These are phyloP conservation scores for Xylariaceae sp. DNA, from an alignment of 2,329 filamentous ascomycete genomes.

Conservation along the genomic window DNA sequence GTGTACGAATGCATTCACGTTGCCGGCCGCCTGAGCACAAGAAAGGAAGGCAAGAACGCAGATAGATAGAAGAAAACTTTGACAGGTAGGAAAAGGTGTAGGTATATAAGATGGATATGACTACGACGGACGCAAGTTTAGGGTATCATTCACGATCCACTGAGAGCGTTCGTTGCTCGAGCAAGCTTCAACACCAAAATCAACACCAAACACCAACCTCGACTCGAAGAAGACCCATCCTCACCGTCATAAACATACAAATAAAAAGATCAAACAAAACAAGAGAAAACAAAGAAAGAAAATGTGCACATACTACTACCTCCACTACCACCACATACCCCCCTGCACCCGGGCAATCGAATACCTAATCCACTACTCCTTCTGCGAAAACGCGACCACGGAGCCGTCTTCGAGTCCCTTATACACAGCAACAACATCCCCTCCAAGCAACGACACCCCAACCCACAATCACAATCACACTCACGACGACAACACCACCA, in stretches of 20 bases:
- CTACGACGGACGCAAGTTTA: too few species aligned
- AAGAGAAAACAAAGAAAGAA: not conserved
- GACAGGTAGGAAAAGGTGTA: too few species aligned
- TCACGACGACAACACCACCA: constrained; percentile 15
- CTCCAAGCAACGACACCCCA: constrained; percentile 1
- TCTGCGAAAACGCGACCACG: constrained; percentile 36
- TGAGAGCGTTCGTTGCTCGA: too few species aligned
- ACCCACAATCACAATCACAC: not conserved
- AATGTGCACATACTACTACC: constrained; percentile 49
- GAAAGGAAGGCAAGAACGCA: too few species aligned
- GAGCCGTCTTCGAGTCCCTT: constrained; percentile 15
- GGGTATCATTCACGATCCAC: too few species aligned
- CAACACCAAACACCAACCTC: too few species aligned
- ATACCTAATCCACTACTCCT: constrained; percentile 40
- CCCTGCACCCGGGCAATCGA: constrained; percentile 40
- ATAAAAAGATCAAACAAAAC: not conserved
- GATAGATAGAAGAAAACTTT: too few species aligned
- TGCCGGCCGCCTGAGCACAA: too few species aligned
- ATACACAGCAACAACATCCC: not conserved
- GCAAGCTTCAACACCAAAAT: too few species aligned
- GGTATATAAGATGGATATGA: too few species aligned
- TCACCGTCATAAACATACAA: not conserved
- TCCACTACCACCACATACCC: constrained; percentile 46
- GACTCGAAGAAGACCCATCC: too few species aligned
- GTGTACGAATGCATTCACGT: too few species aligned